Conservation (phyloP, 2,329 filamentous ascomycete species). For the Aureobasidium sp. region DNA sequence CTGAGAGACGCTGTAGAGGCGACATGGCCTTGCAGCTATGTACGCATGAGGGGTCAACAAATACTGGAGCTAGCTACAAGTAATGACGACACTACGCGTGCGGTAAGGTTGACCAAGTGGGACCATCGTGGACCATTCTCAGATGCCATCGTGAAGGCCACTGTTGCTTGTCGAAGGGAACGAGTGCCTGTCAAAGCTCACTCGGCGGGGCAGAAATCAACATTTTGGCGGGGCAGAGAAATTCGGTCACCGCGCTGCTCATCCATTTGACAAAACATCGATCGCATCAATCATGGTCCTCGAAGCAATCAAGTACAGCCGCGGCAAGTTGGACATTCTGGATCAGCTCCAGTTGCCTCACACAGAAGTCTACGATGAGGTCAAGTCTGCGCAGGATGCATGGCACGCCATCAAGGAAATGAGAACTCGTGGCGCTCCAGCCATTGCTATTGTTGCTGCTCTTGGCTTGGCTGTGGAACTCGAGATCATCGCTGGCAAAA, state of each 20-base stretch:
- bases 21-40: constrained; percentile 6
- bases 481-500: constrained; percentile 40
- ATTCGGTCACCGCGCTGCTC: background rate
- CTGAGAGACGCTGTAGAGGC: constrained; percentile 3
- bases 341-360: constrained; percentile 80
- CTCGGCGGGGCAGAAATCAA: background rate
- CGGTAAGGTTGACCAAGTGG: constrained; percentile 1
- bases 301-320: constrained; percentile 69
- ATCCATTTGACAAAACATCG: background rate
- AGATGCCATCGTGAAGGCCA: background rate
- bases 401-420: constrained; percentile 79
- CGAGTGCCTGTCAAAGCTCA: background rate
- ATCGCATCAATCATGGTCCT: constrained; percentile 44
- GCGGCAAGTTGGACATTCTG: constrained; percentile 67
- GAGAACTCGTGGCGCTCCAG: constrained; percentile 75
- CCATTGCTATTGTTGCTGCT: constrained; percentile 95
- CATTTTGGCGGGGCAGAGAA: background rate
- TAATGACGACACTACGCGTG: constrained; percentile 2
- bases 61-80: constrained; percentile 9
- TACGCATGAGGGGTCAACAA: constrained; percentile 9
- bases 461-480: constrained; percentile 83
- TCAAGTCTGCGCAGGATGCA: constrained; percentile 64
- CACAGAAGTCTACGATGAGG: constrained; percentile 68
- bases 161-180: background rate
- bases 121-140: background rate